phyloP scores from a whole-genome alignment of 352 stramenopile genomes.

The Albugo laibachii region DNA sequence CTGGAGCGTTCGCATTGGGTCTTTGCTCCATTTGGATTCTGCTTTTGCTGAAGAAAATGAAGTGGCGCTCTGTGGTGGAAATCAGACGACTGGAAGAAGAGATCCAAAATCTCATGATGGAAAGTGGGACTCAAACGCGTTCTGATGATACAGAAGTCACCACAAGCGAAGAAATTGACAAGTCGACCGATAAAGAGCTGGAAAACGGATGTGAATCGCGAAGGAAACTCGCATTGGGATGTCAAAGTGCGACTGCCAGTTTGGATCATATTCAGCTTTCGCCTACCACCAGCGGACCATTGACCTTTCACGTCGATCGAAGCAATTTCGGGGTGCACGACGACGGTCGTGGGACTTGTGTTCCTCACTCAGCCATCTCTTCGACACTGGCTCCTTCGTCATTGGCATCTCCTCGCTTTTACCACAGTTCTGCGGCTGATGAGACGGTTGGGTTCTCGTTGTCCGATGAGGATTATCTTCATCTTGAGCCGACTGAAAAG shows the following conservation, averaged over 20 bases:
- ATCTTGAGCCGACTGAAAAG: conserved; percentile 17
- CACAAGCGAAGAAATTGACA: conserved; percentile 6
- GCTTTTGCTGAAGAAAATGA: conserved; percentile 20
- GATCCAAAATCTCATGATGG: conserved; percentile 6
- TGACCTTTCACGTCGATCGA: no score
- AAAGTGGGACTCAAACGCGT: conserved; percentile 18
- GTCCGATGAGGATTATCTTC: conserved; percentile 54
- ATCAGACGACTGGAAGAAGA: conserved; percentile 15
- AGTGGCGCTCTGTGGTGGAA: conserved; percentile 23
- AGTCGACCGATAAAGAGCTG: conserved; percentile 4
- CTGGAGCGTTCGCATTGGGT: conserved; percentile 40
- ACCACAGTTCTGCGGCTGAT: conserved; percentile 10
- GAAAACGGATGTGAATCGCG: conserved; percentile 5
- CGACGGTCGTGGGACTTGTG: no score
- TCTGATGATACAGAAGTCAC: conserved; percentile 2
- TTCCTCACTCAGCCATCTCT: not conserved
- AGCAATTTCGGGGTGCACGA: no score
- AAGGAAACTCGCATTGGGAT: conserved; percentile 6
- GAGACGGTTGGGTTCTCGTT: conserved; percentile 22
- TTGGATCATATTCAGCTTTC: conserved; percentile 4
- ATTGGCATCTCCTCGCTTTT: not conserved
- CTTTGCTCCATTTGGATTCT: conserved; percentile 30
- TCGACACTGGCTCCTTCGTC: not conserved
- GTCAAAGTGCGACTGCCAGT: conserved; percentile 9
- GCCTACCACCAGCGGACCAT: not conserved